Evolutionary conservation across 2,329 filamentous ascomycete species (phyloP), one percentile per base, ranked within the genome.

Genomic region (Lasiodiplodia citricola): DNA sequence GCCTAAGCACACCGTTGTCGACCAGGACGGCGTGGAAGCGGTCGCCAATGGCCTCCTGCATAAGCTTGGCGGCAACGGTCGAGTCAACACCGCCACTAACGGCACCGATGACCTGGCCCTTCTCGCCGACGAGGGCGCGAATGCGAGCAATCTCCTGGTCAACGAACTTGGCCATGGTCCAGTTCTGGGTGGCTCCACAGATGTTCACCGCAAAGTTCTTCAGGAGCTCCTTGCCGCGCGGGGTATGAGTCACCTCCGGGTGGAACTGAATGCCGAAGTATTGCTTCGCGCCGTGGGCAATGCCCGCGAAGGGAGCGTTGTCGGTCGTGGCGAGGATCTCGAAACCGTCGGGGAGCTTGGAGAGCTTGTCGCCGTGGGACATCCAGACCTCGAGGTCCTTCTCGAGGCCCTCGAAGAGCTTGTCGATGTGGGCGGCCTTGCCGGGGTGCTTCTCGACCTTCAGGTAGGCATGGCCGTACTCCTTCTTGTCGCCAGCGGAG

Each of bases 211-310:
- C 90, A 76, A 97, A 98, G 85, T 98, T 98, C 77, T 86, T 82
- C 55, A 97, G 84, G 5, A 97, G 77, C 35, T 91, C 83, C 11
- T 78, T 90, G 41, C 94, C 94, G 68, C 87, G 84, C 10, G 87
- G 85, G 0, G 91, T 94, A 76, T 93, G 89, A 16, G 87, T 90
- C 67, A 97, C 87, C 79, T 97, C 94, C 0, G 94, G 94, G 80
- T 97, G 94, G 79, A 97, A 95, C 77, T 97, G 94, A 57, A 97
- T 87, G 67, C 91, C 92, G 75, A 90, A 97, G 73, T 92, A 90
- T 31, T 90, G 89, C 83, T 91, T 88, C 10, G 81, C 80, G 77
- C 88, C 77, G 77, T 94, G 91, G 21, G 90, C 91, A 74, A 95
- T 96, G 69, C 88, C 93, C 13, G 94, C 94, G 74, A 87, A 97